Conservation (phyloP, 441 rosid genomes). For the Croton setiger region DNA sequence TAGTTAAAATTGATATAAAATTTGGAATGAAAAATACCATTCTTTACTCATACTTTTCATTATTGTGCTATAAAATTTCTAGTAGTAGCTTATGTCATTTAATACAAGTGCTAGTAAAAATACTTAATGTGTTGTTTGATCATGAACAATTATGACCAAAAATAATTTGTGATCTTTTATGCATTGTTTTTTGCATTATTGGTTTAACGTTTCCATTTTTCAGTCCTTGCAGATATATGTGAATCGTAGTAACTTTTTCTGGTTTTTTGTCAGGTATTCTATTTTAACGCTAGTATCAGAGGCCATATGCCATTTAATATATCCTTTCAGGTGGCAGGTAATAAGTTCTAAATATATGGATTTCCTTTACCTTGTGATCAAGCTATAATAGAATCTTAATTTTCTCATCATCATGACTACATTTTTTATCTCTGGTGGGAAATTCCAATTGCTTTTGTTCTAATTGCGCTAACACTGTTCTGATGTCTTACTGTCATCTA, state of each 20-base stretch:
- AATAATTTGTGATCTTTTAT: background rate
- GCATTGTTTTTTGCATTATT: background rate
- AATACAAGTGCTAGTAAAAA: background rate
- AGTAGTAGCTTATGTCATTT: background rate
- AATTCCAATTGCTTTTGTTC: conserved; percentile 20
- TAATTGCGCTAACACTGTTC: conserved; percentile 12
- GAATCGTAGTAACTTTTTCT: conserved; percentile 2
- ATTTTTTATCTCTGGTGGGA: conserved; percentile 6
- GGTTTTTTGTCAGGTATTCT: conserved; percentile 59
- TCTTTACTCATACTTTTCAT: background rate
- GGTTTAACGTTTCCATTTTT: background rate
- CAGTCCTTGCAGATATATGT: background rate
- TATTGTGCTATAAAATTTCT: background rate
- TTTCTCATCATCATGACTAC: background rate
- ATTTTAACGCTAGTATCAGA: conserved; percentile 90
- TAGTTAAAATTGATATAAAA: background rate
- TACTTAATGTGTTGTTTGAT: background rate
- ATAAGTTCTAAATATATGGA: conserved; percentile 21
- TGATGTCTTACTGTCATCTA: conserved; percentile 34
- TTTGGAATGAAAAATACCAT: too few species aligned
- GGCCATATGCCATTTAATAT: conserved; percentile 96
- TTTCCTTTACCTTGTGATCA: background rate
- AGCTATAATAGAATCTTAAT: background rate
- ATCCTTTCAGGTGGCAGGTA: conserved; percentile 99
- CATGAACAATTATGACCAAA: conserved; percentile 3